phyloP scores from a whole-genome alignment of 2,329 filamentous ascomycete species.

The Fusarium hainanense region DNA sequence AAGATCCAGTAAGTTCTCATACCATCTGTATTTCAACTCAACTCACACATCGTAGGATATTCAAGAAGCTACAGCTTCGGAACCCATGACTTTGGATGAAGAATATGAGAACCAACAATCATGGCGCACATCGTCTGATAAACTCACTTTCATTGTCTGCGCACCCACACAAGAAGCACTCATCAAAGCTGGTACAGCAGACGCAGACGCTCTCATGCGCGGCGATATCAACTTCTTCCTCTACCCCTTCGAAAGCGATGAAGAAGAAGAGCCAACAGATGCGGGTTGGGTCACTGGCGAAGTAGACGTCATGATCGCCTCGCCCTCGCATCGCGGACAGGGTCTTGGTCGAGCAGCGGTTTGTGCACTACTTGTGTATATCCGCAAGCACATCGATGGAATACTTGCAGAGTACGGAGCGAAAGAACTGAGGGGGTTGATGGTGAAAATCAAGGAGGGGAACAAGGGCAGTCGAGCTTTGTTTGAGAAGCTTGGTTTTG shows the following conservation, averaged over 20 bases:
- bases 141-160: slow-evolving; percentile 92
- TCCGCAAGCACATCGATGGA: slow-evolving; percentile 61
- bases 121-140: slow-evolving; percentile 85
- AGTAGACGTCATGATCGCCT: slow-evolving; percentile 88
- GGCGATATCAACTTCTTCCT: slow-evolving; percentile 88
- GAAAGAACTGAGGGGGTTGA: slow-evolving; percentile 51
- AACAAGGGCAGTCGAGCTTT: slow-evolving; percentile 65
- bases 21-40: neutral
- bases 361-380: slow-evolving; percentile 75
- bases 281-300: slow-evolving; percentile 68
- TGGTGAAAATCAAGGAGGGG: slow-evolving; percentile 68
- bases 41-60: slow-evolving; percentile 66
- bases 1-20: slow-evolving; percentile 70
- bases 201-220: slow-evolving; percentile 69
- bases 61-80: slow-evolving; percentile 86
- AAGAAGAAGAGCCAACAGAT: slow-evolving; percentile 47
- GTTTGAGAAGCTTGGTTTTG: slow-evolving; percentile 64
- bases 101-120: slow-evolving; percentile 92
- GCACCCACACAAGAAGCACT: slow-evolving; percentile 51
- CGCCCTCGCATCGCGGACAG: slow-evolving; percentile 63
- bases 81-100: slow-evolving; percentile 80
- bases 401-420: slow-evolving; percentile 64
- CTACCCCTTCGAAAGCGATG: slow-evolving; percentile 65
- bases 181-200: slow-evolving; percentile 57
- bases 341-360: slow-evolving; percentile 76